Evolutionary conservation across 176 grass and related monocot species (phyloP), one percentile per base, ranked within the genome.

Genomic region (Tillandsia leiboldiana): DNA sequence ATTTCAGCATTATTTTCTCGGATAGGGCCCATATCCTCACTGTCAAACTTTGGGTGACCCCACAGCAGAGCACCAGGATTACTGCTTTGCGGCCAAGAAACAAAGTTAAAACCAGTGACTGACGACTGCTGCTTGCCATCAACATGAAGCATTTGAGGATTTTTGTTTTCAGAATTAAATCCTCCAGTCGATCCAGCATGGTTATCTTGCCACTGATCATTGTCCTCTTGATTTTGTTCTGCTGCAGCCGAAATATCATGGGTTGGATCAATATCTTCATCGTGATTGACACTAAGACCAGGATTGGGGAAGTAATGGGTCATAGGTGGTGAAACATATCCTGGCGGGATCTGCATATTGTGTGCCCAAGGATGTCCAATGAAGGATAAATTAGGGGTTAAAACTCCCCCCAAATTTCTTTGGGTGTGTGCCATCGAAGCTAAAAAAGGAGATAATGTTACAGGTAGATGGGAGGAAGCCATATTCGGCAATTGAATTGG

Each of bases 261-360:
- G 17, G 49, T 12, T 27, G 75, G 50, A 52, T 91, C 78, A 57
- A 53, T 72, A 10, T 53, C 70, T 57, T 81, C 80, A 54, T 91
- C 86, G 18, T 71, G 13, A 29, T 80, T 88, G 57, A 83, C 54
- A 66, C 70, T 51, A 67, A 88, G 75, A 74, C 9, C 69, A 69
- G 83, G 67, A 53, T 80, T 64, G 54, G 77, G 72, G 58, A 75
- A 69, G 77, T 91, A 91, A 62, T 85, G 80, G 78, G 76, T 10
- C 68, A 91, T 76, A 65, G 80, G 80, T 67, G 78, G 83, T 67
- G 66, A 67, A 80, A 83, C 53, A 77, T 76, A 79, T 72, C 77
- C 80, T 66, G 76, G 88, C 22, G 78, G 20, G 72, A 91, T 82
- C 63, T 86, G 92, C 80, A 96, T 80, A 70, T 77, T 89, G 49